phyloP scores from a whole-genome alignment of 1,139 yeast genomes.

The Taiozyma sp. region DNA sequence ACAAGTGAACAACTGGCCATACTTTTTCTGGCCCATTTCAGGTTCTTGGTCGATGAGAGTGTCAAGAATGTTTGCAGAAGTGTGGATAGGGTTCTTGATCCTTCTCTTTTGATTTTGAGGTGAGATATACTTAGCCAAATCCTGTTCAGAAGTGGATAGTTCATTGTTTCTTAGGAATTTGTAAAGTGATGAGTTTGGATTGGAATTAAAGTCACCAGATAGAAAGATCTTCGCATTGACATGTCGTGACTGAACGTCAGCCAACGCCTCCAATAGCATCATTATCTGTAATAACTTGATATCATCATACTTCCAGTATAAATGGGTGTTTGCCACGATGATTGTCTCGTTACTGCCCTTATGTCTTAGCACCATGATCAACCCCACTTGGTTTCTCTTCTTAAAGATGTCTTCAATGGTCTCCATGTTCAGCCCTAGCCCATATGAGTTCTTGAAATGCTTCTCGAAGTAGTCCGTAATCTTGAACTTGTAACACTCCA shows the following conservation, averaged over 20 bases:
- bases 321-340: constrained; percentile 51
- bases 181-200: constrained; percentile 43
- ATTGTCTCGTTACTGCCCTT: constrained; percentile 33
- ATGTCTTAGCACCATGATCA: constrained; percentile 43
- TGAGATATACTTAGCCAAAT: constrained; percentile 3
- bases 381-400: constrained; percentile 51
- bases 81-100: constrained; percentile 29
- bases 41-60: constrained; percentile 13
- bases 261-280: constrained; percentile 39
- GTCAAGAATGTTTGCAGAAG: constrained; percentile 33
- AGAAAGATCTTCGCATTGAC: constrained; percentile 28
- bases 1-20: constrained; percentile 41
- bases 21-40: constrained; percentile 4
- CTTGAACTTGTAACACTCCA: constrained; percentile 32
- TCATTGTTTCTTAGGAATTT: constrained; percentile 37
- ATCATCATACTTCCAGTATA: constrained; percentile 57
- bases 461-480: constrained; percentile 16
- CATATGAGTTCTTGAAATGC: constrained; percentile 31
- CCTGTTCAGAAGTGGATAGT: constrained; percentile 9
- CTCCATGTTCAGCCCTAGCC: constrained; percentile 31
- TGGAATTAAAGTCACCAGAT: constrained; percentile 54
- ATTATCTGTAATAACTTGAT: constrained; percentile 53
- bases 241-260: constrained; percentile 25
- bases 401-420: constrained; percentile 36
- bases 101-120: constrained; percentile 4